Evolutionary conservation across 768 basidiomycete species (phyloP).

Genomic region (Tubosaeta sp.): DNA sequence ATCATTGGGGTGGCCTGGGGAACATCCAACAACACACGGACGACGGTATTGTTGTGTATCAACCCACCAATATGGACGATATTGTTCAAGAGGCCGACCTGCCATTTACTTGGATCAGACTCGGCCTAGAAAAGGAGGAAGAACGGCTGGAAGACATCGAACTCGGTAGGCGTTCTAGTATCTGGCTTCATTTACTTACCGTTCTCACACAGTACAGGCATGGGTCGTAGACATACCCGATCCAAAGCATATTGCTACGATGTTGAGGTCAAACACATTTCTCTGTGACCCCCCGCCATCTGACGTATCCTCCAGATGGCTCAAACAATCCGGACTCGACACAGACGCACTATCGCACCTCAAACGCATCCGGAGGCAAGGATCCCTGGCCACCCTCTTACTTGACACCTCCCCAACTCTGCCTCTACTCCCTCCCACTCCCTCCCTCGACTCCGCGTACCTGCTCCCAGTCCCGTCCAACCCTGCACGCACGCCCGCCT

Average conservation of each 20-base stretch:
- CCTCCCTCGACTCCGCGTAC: conserved; percentile 52
- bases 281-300: not conserved
- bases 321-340: conserved; percentile 60
- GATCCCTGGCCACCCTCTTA: conserved; percentile 48
- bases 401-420: conserved; percentile 38
- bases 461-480: conserved; percentile 56
- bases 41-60: not conserved
- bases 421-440: conserved; percentile 45
- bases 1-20: conserved; percentile 7
- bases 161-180: conserved; percentile 16
- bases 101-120: conserved; percentile 62
- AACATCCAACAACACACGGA: conserved; percentile 1
- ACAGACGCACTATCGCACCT: conserved; percentile 63
- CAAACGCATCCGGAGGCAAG: conserved; percentile 66
- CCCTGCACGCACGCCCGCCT: conserved; percentile 62
- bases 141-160: conserved; percentile 57
- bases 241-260: conserved; percentile 48
- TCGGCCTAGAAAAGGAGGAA: conserved; percentile 52
- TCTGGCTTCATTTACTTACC: not conserved
- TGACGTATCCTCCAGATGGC: conserved; percentile 48
- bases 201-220: conserved; percentile 47
- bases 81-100: conserved; percentile 54
- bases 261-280: conserved; percentile 49
- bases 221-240: conserved; percentile 79
- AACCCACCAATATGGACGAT: conserved; percentile 31